These are phyloP conservation scores for Scleroderma citrinum DNA, from an alignment of 768 basidiomycete genomes.

Conservation along the genomic window DNA sequence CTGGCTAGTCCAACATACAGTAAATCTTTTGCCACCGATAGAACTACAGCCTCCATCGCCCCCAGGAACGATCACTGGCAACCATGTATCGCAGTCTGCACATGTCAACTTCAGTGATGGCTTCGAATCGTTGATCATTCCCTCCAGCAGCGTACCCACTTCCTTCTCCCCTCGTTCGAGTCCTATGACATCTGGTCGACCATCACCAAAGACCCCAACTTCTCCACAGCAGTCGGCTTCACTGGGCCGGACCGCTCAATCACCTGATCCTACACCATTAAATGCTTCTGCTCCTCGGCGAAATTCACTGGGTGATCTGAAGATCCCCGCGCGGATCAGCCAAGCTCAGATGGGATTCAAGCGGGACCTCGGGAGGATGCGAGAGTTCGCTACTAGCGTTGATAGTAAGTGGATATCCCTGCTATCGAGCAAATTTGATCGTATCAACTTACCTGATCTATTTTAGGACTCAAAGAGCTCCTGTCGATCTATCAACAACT, in stretches of 20 bases:
- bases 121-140: conserved; percentile 14
- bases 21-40: conserved; percentile 44
- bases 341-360: conserved; percentile 75
- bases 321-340: conserved; percentile 69
- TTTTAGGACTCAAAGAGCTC: conserved; percentile 66
- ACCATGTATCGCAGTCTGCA: conserved; percentile 11
- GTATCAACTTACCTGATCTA: not conserved
- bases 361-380: conserved; percentile 74
- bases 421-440: not conserved
- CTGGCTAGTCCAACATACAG: too few relatives aligned
- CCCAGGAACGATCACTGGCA: conserved; percentile 24
- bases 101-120: conserved; percentile 16
- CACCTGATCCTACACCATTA: conserved; percentile 16
- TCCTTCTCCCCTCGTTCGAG: conserved; percentile 13
- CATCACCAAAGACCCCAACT: conserved; percentile 18
- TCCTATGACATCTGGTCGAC: conserved; percentile 13
- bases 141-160: conserved; percentile 23
- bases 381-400: conserved; percentile 79
- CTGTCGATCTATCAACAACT: conserved; percentile 53
- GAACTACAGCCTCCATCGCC: conserved; percentile 53
- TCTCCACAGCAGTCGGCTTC: conserved; percentile 43
- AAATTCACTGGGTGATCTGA: conserved; percentile 66
- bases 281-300: conserved; percentile 38
- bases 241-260: conserved; percentile 40
- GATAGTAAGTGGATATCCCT: conserved; percentile 57